Conservation (phyloP, 2,329 filamentous ascomycete genomes). For the Gnomoniopsis sp. region DNA sequence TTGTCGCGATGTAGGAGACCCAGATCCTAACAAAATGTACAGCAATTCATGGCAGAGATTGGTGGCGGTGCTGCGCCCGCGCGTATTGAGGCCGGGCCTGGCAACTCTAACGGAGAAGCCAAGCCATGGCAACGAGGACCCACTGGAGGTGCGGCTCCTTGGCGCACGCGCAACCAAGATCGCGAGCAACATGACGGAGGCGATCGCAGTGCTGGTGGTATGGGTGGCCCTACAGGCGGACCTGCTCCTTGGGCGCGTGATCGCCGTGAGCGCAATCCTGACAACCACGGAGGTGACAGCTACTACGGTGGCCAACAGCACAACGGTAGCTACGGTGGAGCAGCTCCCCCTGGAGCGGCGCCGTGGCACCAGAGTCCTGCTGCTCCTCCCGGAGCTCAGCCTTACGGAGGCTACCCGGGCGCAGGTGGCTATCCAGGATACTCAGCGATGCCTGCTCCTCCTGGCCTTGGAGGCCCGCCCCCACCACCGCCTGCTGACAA, state of each 20-base stretch:
- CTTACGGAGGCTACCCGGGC: slow-evolving; percentile 54
- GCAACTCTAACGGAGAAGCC: slow-evolving; percentile 53
- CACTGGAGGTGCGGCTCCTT: slow-evolving; percentile 79
- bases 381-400: slow-evolving; percentile 15
- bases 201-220: slow-evolving; percentile 28
- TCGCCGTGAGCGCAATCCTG: slow-evolving; percentile 46
- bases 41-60: slow-evolving; percentile 98
- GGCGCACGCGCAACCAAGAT: slow-evolving; percentile 59
- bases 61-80: slow-evolving; percentile 67
- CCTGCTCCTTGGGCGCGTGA: slow-evolving; percentile 63
- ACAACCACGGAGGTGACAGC: slow-evolving; percentile 40
- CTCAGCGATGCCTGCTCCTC: slow-evolving; percentile 37
- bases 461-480: slow-evolving; percentile 41
- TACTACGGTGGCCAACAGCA: slow-evolving; percentile 45
- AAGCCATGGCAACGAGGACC: slow-evolving; percentile 90
- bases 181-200: slow-evolving; percentile 38
- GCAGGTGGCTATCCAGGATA: slow-evolving; percentile 26
- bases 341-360: slow-evolving; percentile 35
- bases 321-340: slow-evolving; percentile 29
- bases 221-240: slow-evolving; percentile 39
- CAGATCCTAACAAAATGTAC: slow-evolving; percentile 37
- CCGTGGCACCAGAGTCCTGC: slow-evolving; percentile 53
- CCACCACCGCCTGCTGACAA: slow-evolving; percentile 49
- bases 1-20: not conserved
- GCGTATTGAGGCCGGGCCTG: slow-evolving; percentile 83